Conservation (phyloP, 179 eudicot species). For the Pouteria campechiana region DNA sequence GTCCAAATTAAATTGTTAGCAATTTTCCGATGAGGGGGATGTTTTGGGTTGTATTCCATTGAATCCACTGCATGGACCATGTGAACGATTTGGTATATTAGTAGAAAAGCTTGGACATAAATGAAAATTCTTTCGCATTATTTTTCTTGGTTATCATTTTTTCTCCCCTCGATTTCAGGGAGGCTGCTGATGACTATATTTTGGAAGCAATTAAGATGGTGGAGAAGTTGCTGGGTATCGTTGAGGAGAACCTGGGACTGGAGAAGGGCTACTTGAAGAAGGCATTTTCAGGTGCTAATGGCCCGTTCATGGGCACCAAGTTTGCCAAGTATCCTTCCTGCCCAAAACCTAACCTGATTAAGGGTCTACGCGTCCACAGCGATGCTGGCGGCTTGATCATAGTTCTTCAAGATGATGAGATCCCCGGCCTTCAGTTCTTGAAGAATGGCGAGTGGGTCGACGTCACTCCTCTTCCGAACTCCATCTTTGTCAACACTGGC, state of each 20-base stretch:
- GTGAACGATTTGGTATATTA: no score
- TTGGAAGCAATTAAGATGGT: conserved; percentile 45
- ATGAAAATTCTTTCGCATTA: no score
- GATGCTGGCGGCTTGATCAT: conserved; percentile 78
- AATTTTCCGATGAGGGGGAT: no score
- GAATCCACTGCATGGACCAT: no score
- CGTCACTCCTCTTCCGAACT: conserved; percentile 73
- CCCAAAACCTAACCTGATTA: conserved; percentile 63
- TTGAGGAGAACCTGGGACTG: conserved; percentile 67
- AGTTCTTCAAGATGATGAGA: conserved; percentile 70
- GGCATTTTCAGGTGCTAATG: conserved; percentile 52
- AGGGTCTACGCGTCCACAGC: conserved; percentile 78
- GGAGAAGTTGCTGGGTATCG: conserved; percentile 51
- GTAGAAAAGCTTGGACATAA: no score
- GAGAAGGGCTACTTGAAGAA: conserved; percentile 60
- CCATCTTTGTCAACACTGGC: conserved; percentile 72
- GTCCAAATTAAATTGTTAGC: no score
- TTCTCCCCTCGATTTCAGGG: conserved; percentile 9
- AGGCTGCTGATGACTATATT: conserved; percentile 52
- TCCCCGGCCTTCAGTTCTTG: conserved; percentile 69
- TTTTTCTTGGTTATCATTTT: background rate
- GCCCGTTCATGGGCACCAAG: conserved; percentile 74
- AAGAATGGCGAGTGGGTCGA: conserved; percentile 68
- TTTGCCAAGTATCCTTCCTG: conserved; percentile 80
- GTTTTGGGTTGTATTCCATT: no score